Base-by-base conservation (phyloP, 148 eudicot genomes). In the Vaccinium vitisidaea region DNA sequence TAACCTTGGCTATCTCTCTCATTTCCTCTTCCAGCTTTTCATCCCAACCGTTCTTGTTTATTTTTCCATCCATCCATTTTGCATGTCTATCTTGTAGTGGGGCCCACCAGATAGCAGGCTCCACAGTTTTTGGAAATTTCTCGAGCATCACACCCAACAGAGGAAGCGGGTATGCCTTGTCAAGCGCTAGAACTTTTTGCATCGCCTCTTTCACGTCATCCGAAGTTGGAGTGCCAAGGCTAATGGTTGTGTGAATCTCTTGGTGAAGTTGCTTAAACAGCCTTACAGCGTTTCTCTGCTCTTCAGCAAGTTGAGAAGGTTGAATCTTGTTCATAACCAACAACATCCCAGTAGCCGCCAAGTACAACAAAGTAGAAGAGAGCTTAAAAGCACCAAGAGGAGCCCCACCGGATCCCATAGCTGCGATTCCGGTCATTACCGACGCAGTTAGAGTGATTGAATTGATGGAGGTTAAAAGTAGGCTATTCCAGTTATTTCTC, bases 281-380 rank as follows among this genome's bases (percentile, higher is more conserved):
- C 81, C 94, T 91, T 0, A 86, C 83, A 0, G 94, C 92, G 46
- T 93, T 94, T 50, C 95, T 79, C 63, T 94, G 95, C 81, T 94
- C 98, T 48, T 94, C 93, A 0, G 88, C 98, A 0, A 94, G 85
- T 82, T 94, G 98, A 2, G 95, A 94, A 2, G 98, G 98, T 77
- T 94, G 95, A 50, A 93, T 89, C 85, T 88, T 92, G 83, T 90
- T 94, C 93, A 93, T 86, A 0, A 92, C 85, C 7, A 86, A 11
- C 11, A 91, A 75, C 36, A 94, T 76, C 3, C 92, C 92, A 0
- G 95, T 86, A 0, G 91, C 94, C 0, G 94, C 91, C 56, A 86
- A 71, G 83, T 88, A 94, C 58, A 94, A 59, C 11, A 86, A 10
- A 32, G 90, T 84, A 0, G 94, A 88, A 23, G 93, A 86, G 55